Conservation (phyloP, 2,329 filamentous ascomycete genomes). For the Remersonia thermophila region DNA sequence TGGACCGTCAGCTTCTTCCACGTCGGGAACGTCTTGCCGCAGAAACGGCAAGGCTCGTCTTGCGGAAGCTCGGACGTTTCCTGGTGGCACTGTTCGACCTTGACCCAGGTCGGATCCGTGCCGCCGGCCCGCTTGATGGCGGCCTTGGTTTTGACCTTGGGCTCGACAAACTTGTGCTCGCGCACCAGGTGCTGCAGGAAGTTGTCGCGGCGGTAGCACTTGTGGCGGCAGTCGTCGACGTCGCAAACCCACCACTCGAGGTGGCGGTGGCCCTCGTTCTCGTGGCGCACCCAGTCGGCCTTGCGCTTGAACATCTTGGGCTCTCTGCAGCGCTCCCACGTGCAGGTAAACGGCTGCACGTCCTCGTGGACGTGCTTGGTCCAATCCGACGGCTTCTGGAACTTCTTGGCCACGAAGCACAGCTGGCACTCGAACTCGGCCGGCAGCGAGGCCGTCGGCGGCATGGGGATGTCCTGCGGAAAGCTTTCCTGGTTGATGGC, state of each 20-base stretch:
- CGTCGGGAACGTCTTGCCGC: slow-evolving; percentile 63
- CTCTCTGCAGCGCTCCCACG: slow-evolving; percentile 69
- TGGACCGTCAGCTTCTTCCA: slow-evolving; percentile 96
- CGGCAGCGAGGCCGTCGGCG: slow-evolving; percentile 63
- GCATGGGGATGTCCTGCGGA: slow-evolving; percentile 67
- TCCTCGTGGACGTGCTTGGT: slow-evolving; percentile 94
- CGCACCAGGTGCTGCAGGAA: slow-evolving; percentile 86
- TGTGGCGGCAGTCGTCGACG: slow-evolving; percentile 66
- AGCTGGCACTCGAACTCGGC: slow-evolving; percentile 83
- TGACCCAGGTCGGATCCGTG: slow-evolving; percentile 57
- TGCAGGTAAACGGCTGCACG: slow-evolving; percentile 85
- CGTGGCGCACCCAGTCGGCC: slow-evolving; percentile 89
- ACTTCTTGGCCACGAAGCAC: slow-evolving; percentile 75
- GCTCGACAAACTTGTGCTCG: slow-evolving; percentile 78
- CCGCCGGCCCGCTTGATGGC: slow-evolving; percentile 47
- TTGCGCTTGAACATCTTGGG: slow-evolving; percentile 91
- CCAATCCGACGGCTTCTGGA: slow-evolving; percentile 89
- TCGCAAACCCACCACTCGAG: slow-evolving; percentile 86
- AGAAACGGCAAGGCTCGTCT: slow-evolving; percentile 79
- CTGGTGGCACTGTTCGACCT: slow-evolving; percentile 65
- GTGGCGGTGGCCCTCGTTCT: slow-evolving; percentile 82
- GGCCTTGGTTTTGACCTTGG: slow-evolving; percentile 64
- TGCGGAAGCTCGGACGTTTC: slow-evolving; percentile 54
- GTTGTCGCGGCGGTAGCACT: slow-evolving; percentile 80
- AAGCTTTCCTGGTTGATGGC: slow-evolving; percentile 62